A percentile compares a stretch with the other conserved stretches of the same genome.
Evolutionary conservation across 1,139 yeast genomes (phyloP).

Genomic region (Taphrina deformans): DNA sequence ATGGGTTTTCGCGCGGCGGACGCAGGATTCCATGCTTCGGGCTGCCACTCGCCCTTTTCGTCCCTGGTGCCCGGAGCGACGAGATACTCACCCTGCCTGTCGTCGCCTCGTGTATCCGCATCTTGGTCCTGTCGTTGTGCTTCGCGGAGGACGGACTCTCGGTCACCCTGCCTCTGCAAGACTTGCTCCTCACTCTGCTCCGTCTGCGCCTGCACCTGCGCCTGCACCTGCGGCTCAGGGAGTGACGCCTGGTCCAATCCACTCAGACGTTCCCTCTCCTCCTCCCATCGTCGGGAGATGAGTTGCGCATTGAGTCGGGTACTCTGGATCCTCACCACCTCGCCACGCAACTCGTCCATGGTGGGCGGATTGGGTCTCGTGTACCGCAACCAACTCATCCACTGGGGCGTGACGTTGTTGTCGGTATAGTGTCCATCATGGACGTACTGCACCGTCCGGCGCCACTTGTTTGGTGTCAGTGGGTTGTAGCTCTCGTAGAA

Average conservation of each 20-base stretch:
- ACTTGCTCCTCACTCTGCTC: background rate
- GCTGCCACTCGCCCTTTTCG: conserved; percentile 33
- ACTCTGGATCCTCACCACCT: conserved; percentile 20
- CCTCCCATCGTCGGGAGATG: conserved; percentile 24
- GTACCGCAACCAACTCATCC: conserved; percentile 33
- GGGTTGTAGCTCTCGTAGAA: conserved; percentile 30
- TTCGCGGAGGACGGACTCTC: background rate
- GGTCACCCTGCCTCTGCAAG: background rate
- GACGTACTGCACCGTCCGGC: conserved; percentile 30
- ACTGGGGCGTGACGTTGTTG: conserved; percentile 30
- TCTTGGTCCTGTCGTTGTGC: background rate
- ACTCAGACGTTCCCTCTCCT: conserved; percentile 6
- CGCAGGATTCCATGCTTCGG: conserved; percentile 20
- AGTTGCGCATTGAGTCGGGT: conserved; percentile 15
- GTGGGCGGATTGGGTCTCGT: conserved; percentile 25
- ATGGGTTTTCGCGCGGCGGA: background rate
- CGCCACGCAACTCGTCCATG: conserved; percentile 8
- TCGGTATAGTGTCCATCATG: conserved; percentile 31
- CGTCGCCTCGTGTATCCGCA: background rate
- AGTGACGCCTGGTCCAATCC: background rate
- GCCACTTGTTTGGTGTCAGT: conserved; percentile 15
- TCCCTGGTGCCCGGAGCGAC: conserved; percentile 28
- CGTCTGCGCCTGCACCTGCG: background rate
- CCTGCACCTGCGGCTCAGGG: background rate
- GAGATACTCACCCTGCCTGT: conserved; percentile 2